Evolutionary conservation across 2,329 filamentous ascomycete genomes (phyloP), one percentile per base, ranked within the genome.

Genomic region (Pyrenochaeta sp.): DNA sequence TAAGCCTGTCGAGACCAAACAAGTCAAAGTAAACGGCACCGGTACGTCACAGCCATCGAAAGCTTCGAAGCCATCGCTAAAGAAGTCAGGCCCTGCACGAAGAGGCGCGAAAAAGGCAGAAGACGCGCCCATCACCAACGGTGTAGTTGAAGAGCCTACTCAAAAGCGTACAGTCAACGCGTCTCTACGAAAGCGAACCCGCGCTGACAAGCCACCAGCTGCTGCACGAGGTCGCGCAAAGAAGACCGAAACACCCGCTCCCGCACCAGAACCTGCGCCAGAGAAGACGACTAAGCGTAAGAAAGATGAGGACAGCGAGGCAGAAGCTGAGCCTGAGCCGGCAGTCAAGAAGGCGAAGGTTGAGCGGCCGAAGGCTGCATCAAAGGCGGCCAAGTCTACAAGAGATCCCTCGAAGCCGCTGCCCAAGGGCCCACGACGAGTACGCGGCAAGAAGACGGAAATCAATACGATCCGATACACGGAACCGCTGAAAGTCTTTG

Each of bases 401-500:
- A 59, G 54, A n/a, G 60, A 63, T 45, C 56, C 56, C 3, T 62
- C 52, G 19, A 66, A 62, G 40, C 67, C 63, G 19, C 68, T 68
- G 39, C 63, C 72, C 36, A 76, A 75, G 52, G 73, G 72, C 25
- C 71, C 75, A 12, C 65, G 71, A 12, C 74, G 74, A 15, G 53
- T 61, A 48, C 64, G 66, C 47, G 73, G 73, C 46, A 66, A 67
- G 61, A 77, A 77, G 68, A 74, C 58, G 4, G 73, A 84, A 58
- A 86, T 91, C 79, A 93, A 92, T 75, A 74, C 85, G 25, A 81
- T 85, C 15, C 90, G 90, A 4, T 77, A 74, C 61, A 86, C 83
- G 0, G 77, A 87, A 64, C 80, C 82, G 27, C 83, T 95, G 57
- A 88, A 93, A 70, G 82, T 95, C 58, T 94, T 89, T 71, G 90